Evolutionary conservation across 345 rosid species (phyloP).

Genomic region (Brassica incana): DNA sequence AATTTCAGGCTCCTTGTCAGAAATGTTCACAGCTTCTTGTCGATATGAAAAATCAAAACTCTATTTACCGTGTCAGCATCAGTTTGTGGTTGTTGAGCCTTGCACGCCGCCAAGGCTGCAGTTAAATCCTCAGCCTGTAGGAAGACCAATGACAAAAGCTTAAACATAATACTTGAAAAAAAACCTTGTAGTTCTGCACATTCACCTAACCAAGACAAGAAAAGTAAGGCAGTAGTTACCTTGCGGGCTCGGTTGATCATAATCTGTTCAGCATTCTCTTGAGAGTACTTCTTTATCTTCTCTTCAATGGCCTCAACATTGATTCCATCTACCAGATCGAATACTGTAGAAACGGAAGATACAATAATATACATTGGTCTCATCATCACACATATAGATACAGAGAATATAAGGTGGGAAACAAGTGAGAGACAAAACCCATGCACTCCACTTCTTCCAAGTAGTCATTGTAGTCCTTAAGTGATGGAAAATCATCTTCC

Average conservation of each 20-base stretch:
- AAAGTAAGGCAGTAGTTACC: slow-evolving; percentile 44
- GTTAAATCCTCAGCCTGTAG: slow-evolving; percentile 90
- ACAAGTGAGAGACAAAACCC: slow-evolving; percentile 55
- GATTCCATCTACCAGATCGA: slow-evolving; percentile 69
- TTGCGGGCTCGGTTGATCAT: slow-evolving; percentile 80
- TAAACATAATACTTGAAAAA: not conserved
- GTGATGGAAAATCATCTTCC: slow-evolving; percentile 79
- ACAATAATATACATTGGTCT: slow-evolving; percentile 1
- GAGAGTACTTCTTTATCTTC: slow-evolving; percentile 64
- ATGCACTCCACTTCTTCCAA: slow-evolving; percentile 96
- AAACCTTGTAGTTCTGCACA: too few species aligned
- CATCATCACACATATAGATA: not conserved
- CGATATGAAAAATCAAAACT: not conserved
- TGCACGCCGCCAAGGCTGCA: slow-evolving; percentile 83
- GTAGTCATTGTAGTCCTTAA: slow-evolving; percentile 87
- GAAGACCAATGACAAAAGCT: not conserved
- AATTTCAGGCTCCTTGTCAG: slow-evolving; percentile 6
- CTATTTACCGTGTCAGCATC: slow-evolving; percentile 66
- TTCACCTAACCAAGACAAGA: not conserved
- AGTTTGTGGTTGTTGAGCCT: slow-evolving; percentile 52
- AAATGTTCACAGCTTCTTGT: not conserved
- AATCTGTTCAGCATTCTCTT: slow-evolving; percentile 88
- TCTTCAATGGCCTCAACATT: slow-evolving; percentile 76
- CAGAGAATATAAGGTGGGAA: not conserved
- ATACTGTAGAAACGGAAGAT: slow-evolving; percentile 47